Conservation (phyloP, 148 eudicot species). For the Silene latifolia region DNA sequence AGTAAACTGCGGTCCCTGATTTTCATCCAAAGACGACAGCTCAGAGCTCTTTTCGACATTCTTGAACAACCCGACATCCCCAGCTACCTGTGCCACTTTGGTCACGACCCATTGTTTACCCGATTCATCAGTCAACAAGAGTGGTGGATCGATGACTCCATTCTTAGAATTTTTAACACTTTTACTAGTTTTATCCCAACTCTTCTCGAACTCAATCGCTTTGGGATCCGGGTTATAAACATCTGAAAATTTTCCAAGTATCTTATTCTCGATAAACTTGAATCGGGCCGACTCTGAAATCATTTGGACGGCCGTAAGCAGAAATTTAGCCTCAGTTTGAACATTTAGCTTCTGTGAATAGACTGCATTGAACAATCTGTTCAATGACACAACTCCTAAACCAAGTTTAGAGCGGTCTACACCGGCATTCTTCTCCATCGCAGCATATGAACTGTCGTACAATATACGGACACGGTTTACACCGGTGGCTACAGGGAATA, state of each 20-base stretch:
- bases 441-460: neutral
- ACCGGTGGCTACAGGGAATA: neutral
- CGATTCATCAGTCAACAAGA: neutral
- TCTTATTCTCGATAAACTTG: neutral
- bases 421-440: neutral
- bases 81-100: neutral
- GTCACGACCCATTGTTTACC: neutral
- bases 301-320: neutral
- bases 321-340: neutral
- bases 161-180: neutral
- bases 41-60: neutral
- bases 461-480: neutral
- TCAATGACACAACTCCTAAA: neutral
- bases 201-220: neutral
- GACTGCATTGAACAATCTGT: neutral
- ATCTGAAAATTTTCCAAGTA: neutral
- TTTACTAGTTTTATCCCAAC: constrained; percentile 3
- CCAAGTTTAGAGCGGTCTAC: neutral
- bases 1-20: neutral
- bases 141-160: neutral
- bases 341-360: neutral
- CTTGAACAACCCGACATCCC: constrained; percentile 1
- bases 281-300: neutral
- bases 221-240: neutral
- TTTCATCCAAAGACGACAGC: neutral